Evolutionary conservation across 169 alveolate genomes (phyloP).

Genomic region (Theileria luwenshuni): DNA sequence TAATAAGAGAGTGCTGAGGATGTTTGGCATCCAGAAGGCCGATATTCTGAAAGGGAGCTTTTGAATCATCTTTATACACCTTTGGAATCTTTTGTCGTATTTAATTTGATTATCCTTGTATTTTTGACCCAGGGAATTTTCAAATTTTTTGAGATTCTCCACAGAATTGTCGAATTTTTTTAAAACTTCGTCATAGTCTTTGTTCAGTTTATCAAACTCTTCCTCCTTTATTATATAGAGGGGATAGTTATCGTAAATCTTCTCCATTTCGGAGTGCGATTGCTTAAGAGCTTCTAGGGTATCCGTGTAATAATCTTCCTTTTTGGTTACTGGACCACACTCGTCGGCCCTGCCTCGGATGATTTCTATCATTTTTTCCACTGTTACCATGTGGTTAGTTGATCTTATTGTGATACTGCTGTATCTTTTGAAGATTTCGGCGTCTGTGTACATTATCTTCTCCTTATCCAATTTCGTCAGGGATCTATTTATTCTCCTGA

Average conservation of each 20-base stretch:
- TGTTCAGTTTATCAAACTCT: neutral
- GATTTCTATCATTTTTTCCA: constrained; percentile 13
- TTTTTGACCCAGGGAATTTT: neutral
- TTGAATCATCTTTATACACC: neutral
- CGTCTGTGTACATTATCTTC: constrained; percentile 16
- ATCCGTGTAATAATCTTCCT: constrained; percentile 12
- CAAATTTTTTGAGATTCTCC: constrained; percentile 9
- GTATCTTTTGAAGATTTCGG: constrained; percentile 14
- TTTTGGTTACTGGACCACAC: constrained; percentile 14
- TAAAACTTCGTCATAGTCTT: neutral
- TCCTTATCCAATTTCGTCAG: constrained; percentile 44
- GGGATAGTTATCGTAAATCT: constrained; percentile 1
- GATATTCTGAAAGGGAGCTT: constrained; percentile 16
- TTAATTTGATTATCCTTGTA: neutral
- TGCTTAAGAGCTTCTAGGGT: neutral
- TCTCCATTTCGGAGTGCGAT: neutral
- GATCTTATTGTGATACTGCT: neutral
- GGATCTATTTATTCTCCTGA: constrained; percentile 38
- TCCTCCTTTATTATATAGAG: neutral
- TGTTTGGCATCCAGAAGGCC: constrained; percentile 4
- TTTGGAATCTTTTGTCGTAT: neutral
- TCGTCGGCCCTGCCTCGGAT: constrained; percentile 22
- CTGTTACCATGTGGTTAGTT: neutral
- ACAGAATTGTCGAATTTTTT: neutral
- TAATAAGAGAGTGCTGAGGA: constrained; percentile 9